Percentiles rank a stretch among this genome's conserved stretches.
phyloP scores from a whole-genome alignment of 1,284 basidiomycete genomes.

The Apiotrichum laibachii region DNA sequence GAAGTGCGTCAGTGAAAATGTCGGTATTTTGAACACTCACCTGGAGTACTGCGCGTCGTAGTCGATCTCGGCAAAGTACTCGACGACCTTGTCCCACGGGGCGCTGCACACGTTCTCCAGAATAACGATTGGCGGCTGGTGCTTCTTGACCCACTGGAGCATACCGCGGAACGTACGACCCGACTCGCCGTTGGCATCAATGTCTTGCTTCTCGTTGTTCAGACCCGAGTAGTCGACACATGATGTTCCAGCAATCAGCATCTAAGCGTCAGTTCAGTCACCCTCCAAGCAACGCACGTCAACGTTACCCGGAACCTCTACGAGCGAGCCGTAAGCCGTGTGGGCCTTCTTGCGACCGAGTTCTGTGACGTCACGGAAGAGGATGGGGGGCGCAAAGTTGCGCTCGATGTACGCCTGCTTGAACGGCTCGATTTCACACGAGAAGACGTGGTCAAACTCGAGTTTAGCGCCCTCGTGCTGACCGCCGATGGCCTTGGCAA shows the following conservation, averaged over 20 bases:
- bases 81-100: constrained; percentile 75
- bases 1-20: too few species aligned
- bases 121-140: constrained; percentile 84
- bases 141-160: constrained; percentile 85
- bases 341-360: constrained; percentile 74
- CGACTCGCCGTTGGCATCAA: constrained; percentile 82
- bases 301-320: constrained; percentile 81
- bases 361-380: constrained; percentile 93
- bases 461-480: constrained; percentile 62
- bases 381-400: constrained; percentile 74
- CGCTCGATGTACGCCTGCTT: constrained; percentile 97
- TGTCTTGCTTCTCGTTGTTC: constrained; percentile 88
- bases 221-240: constrained; percentile 95
- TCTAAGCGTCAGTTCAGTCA: constrained; percentile 27
- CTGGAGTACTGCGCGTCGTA: constrained; percentile 67
- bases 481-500: constrained; percentile 69
- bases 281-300: constrained; percentile 54
- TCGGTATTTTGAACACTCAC: too few species aligned
- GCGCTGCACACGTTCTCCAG: constrained; percentile 92
- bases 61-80: constrained; percentile 70
- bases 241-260: constrained; percentile 87
- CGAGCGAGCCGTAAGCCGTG: constrained; percentile 86
- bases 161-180: constrained; percentile 87
- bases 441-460: constrained; percentile 87
- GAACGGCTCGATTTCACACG: constrained; percentile 96